Base-by-base conservation (phyloP, 805 yeast species). In the Metschnikowia chrysomelidarum region DNA sequence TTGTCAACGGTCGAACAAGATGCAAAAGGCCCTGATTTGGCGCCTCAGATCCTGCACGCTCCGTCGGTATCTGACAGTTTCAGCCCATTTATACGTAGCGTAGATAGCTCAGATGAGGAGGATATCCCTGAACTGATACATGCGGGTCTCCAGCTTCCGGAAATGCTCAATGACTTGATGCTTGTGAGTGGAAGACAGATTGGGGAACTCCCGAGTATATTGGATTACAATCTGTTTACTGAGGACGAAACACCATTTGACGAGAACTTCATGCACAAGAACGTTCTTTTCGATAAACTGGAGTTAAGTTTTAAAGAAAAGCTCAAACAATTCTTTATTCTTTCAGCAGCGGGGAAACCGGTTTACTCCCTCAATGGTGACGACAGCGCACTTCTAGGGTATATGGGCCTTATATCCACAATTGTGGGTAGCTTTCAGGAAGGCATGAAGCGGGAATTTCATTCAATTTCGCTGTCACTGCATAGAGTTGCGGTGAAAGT, bases 301-400 rank as follows among this genome's bases (percentile, higher is more conserved):
- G 36, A 32, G 3, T 38, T 30, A 21, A 25, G 24, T 9, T 66
- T 68, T 40, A 59, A 55, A 35, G 24, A 38, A 14, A 67, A 64
- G 30, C 47, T 62, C 35, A 87, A 87, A 55, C 94, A 87, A 41
- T 85, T 82, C 51, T 82, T 86, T 47, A 75, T 88, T 3, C 64
- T 88, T 7, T 84, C 95, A 0, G 64, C 80, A 2, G 95, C 96
- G 1, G 96, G 96, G 0, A 88, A 88, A 54, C 95, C 95, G 2
- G 81, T 88, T 5, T 88, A 82, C 57, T 76, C 94, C 2, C 67
- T 81, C 69, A 76, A 80, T 53, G 94, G 93, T 2, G 64, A 77
- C 2, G 89, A 85, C 34, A 80, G 78, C 23, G 58, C 78, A 11
- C 67, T 82, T 2, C 61, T 84, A 27, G 82, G 87, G 0, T 82